A percentile compares a stretch with the other conserved stretches of the same genome.
phyloP scores from a whole-genome alignment of 768 basidiomycete genomes.

The Suillus lakei region DNA sequence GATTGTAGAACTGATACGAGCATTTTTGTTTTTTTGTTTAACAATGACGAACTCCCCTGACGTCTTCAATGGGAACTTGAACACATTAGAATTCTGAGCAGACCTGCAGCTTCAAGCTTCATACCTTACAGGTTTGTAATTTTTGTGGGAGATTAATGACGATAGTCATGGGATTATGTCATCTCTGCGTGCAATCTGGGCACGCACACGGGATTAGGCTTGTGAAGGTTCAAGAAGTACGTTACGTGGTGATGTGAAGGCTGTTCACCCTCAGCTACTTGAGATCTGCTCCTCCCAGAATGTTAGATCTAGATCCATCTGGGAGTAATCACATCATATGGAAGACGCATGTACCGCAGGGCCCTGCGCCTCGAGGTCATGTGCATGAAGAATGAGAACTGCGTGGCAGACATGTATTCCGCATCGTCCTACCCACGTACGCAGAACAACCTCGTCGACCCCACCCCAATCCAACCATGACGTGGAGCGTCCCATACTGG shows the following conservation, averaged over 20 bases:
- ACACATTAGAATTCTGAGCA: neutral
- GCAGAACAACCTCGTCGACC: neutral
- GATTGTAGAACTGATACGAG: neutral
- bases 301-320: neutral
- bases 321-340: neutral
- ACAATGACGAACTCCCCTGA: neutral
- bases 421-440: neutral
- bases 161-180: neutral
- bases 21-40: neutral
- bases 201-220: neutral
- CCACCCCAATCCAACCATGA: neutral
- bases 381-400: constrained; percentile 4
- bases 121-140: neutral
- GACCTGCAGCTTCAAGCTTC: neutral
- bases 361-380: neutral
- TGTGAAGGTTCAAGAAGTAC: constrained; percentile 6
- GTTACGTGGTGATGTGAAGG: neutral
- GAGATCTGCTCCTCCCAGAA: neutral
- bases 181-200: neutral
- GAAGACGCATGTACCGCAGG: neutral
- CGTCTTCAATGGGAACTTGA: neutral
- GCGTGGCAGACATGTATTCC: neutral
- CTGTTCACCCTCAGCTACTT: neutral
- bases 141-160: neutral
- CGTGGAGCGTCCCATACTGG: constrained; percentile 8